A percentile compares a stretch with the other conserved stretches of the same genome.
Conservation (phyloP, 371 early-diverging fungal genomes). For the Apophysomyces elegans region DNA sequence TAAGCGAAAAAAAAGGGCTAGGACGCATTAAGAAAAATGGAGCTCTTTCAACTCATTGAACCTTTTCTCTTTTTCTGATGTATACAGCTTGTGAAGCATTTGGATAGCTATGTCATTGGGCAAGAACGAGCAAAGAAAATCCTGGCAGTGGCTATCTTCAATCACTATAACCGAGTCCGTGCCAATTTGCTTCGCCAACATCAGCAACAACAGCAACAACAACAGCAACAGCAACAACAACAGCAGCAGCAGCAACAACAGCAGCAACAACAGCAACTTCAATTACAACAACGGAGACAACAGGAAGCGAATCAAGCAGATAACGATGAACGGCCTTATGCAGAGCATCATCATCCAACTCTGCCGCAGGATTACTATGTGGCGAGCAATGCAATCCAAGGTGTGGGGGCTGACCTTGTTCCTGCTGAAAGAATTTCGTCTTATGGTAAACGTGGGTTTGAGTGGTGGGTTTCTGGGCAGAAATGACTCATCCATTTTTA, state of each 20-base stretch:
- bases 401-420: constrained; percentile 25
- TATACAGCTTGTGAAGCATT: constrained; percentile 74
- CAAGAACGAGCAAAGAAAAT: constrained; percentile 86
- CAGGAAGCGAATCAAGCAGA: not conserved
- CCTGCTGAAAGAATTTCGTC: constrained; percentile 28
- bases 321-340: constrained; percentile 15
- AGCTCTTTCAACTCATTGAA: too few species aligned
- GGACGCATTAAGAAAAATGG: too few species aligned
- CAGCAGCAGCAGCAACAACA: not conserved
- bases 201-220: constrained; percentile 2
- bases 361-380: constrained; percentile 29
- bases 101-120: constrained; percentile 89
- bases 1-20: not conserved
- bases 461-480: not conserved
- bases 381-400: constrained; percentile 18
- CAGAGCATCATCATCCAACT: constrained; percentile 27
- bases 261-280: constrained; percentile 10
- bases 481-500: not conserved
- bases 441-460: constrained; percentile 17
- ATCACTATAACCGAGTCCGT: constrained; percentile 85
- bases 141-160: constrained; percentile 85
- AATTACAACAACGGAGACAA: constrained; percentile 1
- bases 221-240: constrained; percentile 11
- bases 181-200: constrained; percentile 51
- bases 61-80: not conserved